A percentile compares a stretch with the other conserved stretches of the same genome.
Conservation (phyloP, 768 basidiomycete genomes). For the Lyophyllum semitale region DNA sequence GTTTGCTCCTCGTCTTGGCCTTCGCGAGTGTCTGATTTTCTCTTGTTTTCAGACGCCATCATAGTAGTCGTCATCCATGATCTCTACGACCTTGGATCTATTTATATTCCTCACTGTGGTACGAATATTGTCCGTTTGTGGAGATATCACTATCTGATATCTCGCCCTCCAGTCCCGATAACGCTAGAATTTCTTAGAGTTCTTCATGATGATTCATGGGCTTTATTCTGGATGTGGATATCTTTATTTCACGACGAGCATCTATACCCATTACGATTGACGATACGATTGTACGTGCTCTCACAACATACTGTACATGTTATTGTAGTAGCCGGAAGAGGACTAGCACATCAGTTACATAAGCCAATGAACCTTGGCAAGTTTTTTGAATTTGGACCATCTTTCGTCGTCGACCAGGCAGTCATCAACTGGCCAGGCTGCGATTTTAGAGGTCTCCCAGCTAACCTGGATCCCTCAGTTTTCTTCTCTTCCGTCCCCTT, state of each 20-base stretch:
- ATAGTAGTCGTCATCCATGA: constrained; percentile 7
- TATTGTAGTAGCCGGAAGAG: background rate
- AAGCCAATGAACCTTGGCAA: constrained; percentile 10
- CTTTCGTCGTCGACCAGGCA: constrained; percentile 24
- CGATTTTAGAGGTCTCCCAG: constrained; percentile 10
- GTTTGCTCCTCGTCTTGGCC: background rate
- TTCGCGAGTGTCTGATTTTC: background rate
- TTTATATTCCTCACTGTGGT: background rate
- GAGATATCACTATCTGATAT: background rate
- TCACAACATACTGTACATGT: background rate
- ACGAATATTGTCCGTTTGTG: background rate
- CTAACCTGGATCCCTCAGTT: constrained; percentile 9
- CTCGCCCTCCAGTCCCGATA: background rate
- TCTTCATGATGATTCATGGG: background rate
- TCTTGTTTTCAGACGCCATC: constrained; percentile 2
- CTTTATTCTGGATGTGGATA: background rate
- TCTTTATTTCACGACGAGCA: constrained; percentile 10
- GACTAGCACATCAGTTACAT: constrained; percentile 16
- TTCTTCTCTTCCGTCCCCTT: constrained; percentile 15
- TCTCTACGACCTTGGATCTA: background rate
- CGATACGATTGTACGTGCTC: constrained; percentile 3
- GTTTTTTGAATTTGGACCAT: constrained; percentile 17
- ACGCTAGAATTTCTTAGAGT: background rate
- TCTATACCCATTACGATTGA: background rate
- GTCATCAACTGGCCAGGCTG: constrained; percentile 24